Percentiles rank a stretch among this genome's conserved stretches.
These are phyloP conservation scores for Fusarium pseudonygamai DNA, from an alignment of 2,329 filamentous ascomycete genomes.

Conservation along the genomic window DNA sequence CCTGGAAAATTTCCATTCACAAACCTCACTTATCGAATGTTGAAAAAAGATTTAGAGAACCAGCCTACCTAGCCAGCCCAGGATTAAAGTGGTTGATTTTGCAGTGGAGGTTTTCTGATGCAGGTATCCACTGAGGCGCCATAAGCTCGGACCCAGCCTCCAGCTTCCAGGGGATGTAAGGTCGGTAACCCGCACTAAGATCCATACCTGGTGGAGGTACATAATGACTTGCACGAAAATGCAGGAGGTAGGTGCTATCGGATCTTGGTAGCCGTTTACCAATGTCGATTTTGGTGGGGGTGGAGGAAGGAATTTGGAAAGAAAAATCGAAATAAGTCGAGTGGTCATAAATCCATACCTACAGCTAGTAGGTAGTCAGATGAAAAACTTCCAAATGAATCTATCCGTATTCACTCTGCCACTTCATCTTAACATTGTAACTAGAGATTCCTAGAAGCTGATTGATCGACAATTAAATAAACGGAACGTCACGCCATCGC, in stretches of 20 bases:
- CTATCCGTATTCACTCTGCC: not conserved
- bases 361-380: not conserved
- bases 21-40: conserved; percentile 34
- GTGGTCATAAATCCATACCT: not conserved
- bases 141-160: conserved; percentile 25
- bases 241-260: conserved; percentile 26
- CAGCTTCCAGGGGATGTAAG: conserved; percentile 17
- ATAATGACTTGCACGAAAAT: conserved; percentile 31
- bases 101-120: conserved; percentile 15
- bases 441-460: conserved; percentile 2
- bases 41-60: conserved; percentile 14
- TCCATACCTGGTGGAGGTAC: conserved; percentile 19
- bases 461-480: conserved; percentile 14
- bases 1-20: conserved; percentile 16
- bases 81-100: conserved; percentile 10
- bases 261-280: conserved; percentile 23
- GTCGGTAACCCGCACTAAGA: conserved; percentile 12
- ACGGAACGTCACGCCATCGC: conserved; percentile 25
- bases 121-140: conserved; percentile 16
- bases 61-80: not conserved
- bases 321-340: not conserved
- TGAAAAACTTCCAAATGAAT: not conserved
- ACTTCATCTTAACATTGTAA: not conserved
- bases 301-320: not conserved
- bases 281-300: conserved; percentile 19